Evolutionary conservation across 805 yeast genomes (phyloP).

Genomic region (Teunomyces gatunensis): DNA sequence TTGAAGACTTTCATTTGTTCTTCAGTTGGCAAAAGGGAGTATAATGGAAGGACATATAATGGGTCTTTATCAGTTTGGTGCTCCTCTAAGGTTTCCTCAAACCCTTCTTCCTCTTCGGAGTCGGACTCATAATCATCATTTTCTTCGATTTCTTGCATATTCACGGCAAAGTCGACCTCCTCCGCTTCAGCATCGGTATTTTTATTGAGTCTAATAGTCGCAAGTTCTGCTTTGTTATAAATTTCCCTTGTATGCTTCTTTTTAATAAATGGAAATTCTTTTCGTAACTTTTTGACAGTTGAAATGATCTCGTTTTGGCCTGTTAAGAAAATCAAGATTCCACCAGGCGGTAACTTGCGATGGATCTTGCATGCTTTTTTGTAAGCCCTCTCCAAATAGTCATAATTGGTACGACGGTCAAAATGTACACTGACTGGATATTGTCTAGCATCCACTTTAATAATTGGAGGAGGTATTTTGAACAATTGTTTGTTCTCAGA

Average conservation of each 20-base stretch:
- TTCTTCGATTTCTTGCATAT: constrained; percentile 35
- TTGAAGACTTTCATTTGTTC: constrained; percentile 94
- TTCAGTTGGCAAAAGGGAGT: constrained; percentile 87
- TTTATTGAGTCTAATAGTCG: constrained; percentile 45
- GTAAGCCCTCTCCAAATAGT: constrained; percentile 85
- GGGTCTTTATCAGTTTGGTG: constrained; percentile 76
- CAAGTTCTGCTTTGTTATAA: constrained; percentile 24
- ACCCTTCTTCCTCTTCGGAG: constrained; percentile 60
- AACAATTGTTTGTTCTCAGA: constrained; percentile 77
- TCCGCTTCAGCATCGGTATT: constrained; percentile 80
- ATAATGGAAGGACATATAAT: constrained; percentile 84
- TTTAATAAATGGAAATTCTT: constrained; percentile 59
- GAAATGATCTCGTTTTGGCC: constrained; percentile 90
- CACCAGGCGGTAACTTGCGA: constrained; percentile 84
- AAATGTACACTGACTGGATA: constrained; percentile 92
- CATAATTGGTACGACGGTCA: constrained; percentile 70
- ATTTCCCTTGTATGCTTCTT: constrained; percentile 17
- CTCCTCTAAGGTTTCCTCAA: constrained; percentile 68
- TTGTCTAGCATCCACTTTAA: constrained; percentile 90
- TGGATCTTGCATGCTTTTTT: constrained; percentile 86
- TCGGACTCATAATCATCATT: constrained; percentile 48
- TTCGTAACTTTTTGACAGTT: constrained; percentile 65
- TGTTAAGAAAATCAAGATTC: constrained; percentile 85
- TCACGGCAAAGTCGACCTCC: constrained; percentile 73
- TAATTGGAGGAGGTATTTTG: constrained; percentile 73